Conservation (phyloP, 352 stramenopile genomes). For the Thraustochytrium sp. region DNA sequence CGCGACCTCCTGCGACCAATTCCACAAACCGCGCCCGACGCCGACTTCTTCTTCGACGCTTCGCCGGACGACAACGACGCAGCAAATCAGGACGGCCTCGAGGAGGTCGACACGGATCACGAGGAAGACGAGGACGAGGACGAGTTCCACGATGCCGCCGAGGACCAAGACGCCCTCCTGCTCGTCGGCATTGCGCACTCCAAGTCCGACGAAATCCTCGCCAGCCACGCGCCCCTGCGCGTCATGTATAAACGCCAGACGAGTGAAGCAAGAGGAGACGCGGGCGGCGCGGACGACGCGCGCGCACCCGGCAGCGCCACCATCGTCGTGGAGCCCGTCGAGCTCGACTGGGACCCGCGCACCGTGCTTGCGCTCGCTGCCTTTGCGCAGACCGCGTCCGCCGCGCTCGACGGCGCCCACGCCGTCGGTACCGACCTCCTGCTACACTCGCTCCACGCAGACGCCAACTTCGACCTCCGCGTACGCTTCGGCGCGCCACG, state of each 20-base stretch:
- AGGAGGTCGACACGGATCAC: neutral
- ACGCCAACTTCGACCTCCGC: neutral
- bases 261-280: too few relatives aligned
- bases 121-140: neutral
- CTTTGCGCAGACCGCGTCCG: neutral
- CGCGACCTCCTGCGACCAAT: neutral
- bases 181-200: too few relatives aligned
- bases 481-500: neutral
- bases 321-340: neutral
- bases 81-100: neutral
- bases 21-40: too few relatives aligned
- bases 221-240: neutral
- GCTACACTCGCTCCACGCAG: neutral
- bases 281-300: neutral
- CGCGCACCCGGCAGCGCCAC: neutral
- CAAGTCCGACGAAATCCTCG: neutral
- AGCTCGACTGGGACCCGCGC: neutral
- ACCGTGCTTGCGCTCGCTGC: neutral
- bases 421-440: neutral
- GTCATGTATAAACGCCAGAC: neutral
- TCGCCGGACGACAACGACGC: neutral
- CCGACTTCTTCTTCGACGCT: too few relatives aligned
- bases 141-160: constrained; percentile 3
- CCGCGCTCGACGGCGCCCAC: neutral
- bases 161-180: too few relatives aligned